These are phyloP conservation scores for Leptoxyphium fumago DNA, from an alignment of 2,329 filamentous ascomycete species.

Conservation along the genomic window DNA sequence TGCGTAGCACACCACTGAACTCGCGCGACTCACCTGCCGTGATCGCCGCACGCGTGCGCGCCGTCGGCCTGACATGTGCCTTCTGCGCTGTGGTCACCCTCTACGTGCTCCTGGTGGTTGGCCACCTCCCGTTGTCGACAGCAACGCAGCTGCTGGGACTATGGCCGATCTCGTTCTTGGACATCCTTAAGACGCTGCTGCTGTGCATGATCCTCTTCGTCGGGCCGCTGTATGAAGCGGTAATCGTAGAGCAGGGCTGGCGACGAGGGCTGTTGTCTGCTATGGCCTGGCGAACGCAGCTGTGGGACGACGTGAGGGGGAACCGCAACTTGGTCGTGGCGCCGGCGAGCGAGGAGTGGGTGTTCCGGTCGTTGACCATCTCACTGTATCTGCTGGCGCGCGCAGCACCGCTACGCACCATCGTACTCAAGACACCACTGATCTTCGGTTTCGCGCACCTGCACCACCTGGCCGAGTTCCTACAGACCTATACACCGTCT, in stretches of 20 bases:
- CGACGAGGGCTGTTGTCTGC: conserved; percentile 29
- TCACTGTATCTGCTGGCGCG: conserved; percentile 65
- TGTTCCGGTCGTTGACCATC: conserved; percentile 79
- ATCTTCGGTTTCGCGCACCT: conserved; percentile 89
- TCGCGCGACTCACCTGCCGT: conserved; percentile 80
- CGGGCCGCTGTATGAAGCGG: conserved; percentile 68
- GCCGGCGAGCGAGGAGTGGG: conserved; percentile 76
- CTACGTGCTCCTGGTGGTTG: conserved; percentile 45
- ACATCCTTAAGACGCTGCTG: conserved; percentile 47
- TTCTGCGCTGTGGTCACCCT: conserved; percentile 53
- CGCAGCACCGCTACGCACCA: conserved; percentile 32
- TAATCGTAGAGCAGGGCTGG: conserved; percentile 59
- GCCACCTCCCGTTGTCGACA: conserved; percentile 35
- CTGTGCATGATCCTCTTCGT: conserved; percentile 68
- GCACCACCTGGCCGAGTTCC: conserved; percentile 93
- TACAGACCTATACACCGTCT: conserved; percentile 54
- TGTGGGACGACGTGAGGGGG: conserved; percentile 59
- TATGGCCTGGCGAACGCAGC: conserved; percentile 40
- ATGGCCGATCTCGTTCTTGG: conserved; percentile 58
- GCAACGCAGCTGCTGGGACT: conserved; percentile 60
- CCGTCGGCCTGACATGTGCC: conserved; percentile 62
- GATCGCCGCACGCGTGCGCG: conserved; percentile 71
- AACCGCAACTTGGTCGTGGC: conserved; percentile 83
- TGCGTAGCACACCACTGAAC: conserved; percentile 62
- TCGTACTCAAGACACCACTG: conserved; percentile 69